Percentiles rank a stretch among this genome's conserved stretches.
Evolutionary conservation across 257 asterid genomes (phyloP).

Genomic region (Rauvolfia tetraphylla): DNA sequence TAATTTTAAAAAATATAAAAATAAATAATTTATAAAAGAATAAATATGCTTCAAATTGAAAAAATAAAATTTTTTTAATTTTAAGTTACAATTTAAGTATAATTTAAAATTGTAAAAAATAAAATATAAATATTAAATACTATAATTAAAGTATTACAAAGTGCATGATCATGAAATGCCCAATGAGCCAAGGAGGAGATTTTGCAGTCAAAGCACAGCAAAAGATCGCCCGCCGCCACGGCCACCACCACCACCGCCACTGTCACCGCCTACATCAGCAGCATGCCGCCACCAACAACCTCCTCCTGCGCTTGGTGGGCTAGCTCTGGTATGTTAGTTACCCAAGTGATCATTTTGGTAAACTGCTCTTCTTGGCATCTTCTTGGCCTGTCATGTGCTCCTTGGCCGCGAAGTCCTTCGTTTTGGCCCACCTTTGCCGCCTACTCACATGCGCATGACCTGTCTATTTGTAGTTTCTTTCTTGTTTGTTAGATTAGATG

Average conservation of each 20-base stretch:
- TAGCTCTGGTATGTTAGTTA: background rate
- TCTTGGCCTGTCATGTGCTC: conserved; percentile 37
- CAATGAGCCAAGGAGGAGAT: background rate
- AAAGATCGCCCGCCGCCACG: background rate
- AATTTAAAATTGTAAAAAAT: no score
- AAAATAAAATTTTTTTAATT: no score
- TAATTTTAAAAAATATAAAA: no score
- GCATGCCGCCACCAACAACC: background rate
- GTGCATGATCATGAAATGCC: background rate
- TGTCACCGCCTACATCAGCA: background rate
- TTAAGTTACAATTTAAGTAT: no score
- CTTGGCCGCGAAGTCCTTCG: conserved; percentile 40
- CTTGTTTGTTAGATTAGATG: background rate
- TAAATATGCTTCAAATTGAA: no score
- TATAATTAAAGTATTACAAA: no score
- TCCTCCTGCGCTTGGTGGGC: background rate
- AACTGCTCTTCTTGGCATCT: conserved; percentile 15
- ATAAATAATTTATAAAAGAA: no score
- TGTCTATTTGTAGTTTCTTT: conserved; percentile 19
- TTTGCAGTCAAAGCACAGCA: conserved; percentile 1
- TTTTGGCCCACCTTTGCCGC: conserved; percentile 38
- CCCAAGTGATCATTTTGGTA: conserved; percentile 1
- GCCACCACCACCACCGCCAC: background rate
- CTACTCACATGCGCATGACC: conserved; percentile 43
- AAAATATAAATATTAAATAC: no score